Evolutionary conservation across 495 filamentous ascomycete species (phyloP).

Genomic region (Neurospora sublineolata): DNA sequence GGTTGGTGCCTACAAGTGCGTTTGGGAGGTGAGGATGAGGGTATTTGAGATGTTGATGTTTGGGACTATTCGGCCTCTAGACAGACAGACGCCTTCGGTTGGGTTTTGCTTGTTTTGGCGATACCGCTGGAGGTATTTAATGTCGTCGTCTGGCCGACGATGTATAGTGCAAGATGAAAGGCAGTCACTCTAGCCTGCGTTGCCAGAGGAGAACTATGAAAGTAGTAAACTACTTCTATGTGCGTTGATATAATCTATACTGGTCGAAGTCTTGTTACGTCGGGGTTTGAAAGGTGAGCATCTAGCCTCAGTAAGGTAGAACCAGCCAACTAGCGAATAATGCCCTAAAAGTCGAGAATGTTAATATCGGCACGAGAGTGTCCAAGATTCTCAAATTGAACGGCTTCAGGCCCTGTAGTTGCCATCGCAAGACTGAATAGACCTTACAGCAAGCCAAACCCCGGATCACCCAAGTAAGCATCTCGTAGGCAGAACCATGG

Average conservation of each 20-base stretch:
- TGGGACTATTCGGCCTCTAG: background rate
- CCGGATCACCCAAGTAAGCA: background rate
- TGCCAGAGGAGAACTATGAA: background rate
- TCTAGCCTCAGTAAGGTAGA: background rate
- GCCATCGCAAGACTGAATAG: background rate
- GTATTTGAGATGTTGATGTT: background rate
- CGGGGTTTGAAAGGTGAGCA: background rate
- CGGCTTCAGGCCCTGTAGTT: background rate
- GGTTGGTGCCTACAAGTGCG: slow-evolving; percentile 27
- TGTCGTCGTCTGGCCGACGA: background rate
- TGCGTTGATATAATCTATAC: background rate
- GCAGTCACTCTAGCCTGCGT: background rate
- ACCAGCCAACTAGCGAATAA: background rate
- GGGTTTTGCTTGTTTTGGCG: background rate
- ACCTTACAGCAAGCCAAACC: background rate
- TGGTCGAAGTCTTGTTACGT: background rate
- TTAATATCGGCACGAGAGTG: background rate
- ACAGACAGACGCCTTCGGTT: background rate
- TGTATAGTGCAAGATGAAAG: background rate
- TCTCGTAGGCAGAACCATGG: background rate
- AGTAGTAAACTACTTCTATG: background rate
- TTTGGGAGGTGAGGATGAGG: slow-evolving; percentile 4
- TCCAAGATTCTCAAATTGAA: background rate
- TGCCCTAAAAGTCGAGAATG: background rate
- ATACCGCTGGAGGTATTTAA: background rate